Evolutionary conservation across 441 rosid genomes (phyloP), one percentile per base, ranked within the genome.

Genomic region (Adansonia rubrostipa): DNA sequence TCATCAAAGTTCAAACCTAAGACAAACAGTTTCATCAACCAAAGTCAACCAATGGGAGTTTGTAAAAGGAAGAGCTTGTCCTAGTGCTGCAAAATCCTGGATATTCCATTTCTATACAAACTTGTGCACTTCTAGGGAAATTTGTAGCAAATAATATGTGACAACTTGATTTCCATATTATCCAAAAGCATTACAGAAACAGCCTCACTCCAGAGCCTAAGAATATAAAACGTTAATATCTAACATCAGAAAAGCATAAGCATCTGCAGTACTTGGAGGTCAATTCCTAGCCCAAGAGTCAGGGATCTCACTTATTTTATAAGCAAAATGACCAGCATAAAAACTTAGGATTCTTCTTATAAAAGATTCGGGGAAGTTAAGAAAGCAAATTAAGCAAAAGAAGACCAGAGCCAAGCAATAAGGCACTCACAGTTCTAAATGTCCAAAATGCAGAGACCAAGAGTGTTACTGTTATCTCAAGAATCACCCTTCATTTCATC

Each of bases 401-500:
- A 24, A 28, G 36, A 51, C 0, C 24, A 79, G 10, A 17, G 61
- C 61, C n/a, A 7, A 48, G 74, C 47, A 51, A 53, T 51, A 17
- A 36, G 64, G 15, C 51, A 74, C 88, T 82, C 71, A 84, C 87
- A 33, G 76, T 81, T 71, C n/a, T 54, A 71, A 77, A 54, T 68
- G 74, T 76, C 74, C 11, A 0, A 71, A 61, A 48, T 44, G 78
- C 33, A 36, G 73, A 74, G 72, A 68, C 45, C 62, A 60, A 19
- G 76, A 36, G 42, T 36, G 42, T 36, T 5, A 33, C 13, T 36
- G 60, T 51, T 9, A 78, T 57, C 66, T 85, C 80, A 80, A 75
- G 92, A 88, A 66, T 81, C 90, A 58, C 51, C 88, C 74, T 86
- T 84, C 78, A 88, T 33, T 69, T 89, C 93, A 77, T 91, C 97